Conservation (phyloP, 1,284 basidiomycete genomes). For the Jaminaea rosea region DNA sequence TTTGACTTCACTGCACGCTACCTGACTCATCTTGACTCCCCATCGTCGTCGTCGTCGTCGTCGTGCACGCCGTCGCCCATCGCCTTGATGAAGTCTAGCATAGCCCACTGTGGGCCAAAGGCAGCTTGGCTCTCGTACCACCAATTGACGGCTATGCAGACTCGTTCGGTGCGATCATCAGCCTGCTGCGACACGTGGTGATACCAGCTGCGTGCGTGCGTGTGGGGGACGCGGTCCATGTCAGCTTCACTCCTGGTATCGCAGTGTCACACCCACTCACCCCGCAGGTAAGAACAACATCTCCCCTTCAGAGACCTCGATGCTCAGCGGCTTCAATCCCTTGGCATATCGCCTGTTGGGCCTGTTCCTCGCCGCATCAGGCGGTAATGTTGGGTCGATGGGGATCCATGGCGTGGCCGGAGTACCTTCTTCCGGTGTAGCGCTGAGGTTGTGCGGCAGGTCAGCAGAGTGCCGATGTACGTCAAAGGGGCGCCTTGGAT, state of each 20-base stretch:
- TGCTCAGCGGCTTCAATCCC: conserved; percentile 23
- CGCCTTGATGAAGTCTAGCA: conserved; percentile 1
- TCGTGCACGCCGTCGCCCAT: no score
- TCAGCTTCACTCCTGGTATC: not conserved
- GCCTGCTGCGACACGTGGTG: conserved; percentile 35
- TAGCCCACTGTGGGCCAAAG: not conserved
- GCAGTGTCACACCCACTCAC: conserved; percentile 1
- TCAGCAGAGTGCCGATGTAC: no score
- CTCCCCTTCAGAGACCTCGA: conserved; percentile 29
- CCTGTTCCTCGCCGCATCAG: conserved; percentile 16
- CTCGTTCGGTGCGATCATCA: conserved; percentile 10
- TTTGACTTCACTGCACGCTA: not conserved
- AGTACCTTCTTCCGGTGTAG: no score
- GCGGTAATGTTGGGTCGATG: conserved; percentile 24
- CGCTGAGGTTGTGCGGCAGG: no score
- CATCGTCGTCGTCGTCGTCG: no score
- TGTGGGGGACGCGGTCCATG: not conserved
- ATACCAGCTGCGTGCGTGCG: conserved; percentile 16
- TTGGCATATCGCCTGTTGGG: conserved; percentile 17
- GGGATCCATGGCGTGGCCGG: conserved; percentile 37
- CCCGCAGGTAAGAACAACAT: conserved; percentile 38
- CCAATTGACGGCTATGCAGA: conserved; percentile 39
- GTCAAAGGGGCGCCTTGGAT: conserved; percentile 2
- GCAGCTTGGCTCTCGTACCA: conserved; percentile 25
- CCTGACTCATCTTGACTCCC: not conserved